Evolutionary conservation across 2,329 filamentous ascomycete genomes (phyloP).

Genomic region (Sphaerulina vaccinii): DNA sequence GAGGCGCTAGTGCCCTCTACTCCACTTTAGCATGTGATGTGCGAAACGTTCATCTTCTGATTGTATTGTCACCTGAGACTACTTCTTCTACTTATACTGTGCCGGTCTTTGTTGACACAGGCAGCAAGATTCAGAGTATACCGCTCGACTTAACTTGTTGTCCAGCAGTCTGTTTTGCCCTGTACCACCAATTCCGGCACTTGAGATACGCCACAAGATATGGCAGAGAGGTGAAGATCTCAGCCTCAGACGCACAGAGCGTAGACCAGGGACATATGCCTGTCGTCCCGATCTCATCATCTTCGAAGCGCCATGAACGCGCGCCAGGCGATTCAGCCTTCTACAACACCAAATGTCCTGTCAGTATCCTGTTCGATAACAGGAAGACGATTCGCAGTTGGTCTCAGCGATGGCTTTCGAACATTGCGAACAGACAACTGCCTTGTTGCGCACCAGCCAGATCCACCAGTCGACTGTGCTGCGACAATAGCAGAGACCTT

Average conservation of each 20-base stretch:
- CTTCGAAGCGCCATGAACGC: constrained; percentile 69
- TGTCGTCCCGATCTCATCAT: neutral
- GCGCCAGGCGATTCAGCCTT: constrained; percentile 76
- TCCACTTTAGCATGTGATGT: constrained; percentile 8
- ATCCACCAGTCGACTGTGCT: constrained; percentile 24
- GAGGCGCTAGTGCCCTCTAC: neutral
- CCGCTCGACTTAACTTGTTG: neutral
- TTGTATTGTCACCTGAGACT: neutral
- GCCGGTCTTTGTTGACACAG: neutral
- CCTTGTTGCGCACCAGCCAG: constrained; percentile 33
- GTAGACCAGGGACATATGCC: no score
- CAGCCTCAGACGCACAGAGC: neutral
- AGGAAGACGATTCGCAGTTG: constrained; percentile 80
- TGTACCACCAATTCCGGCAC: no score
- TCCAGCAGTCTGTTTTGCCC: no score
- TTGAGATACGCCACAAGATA: neutral
- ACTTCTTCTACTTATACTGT: neutral
- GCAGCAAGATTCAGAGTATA: neutral
- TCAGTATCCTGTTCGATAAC: constrained; percentile 85
- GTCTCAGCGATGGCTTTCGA: constrained; percentile 80
- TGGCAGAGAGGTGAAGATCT: neutral
- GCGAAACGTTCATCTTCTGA: neutral
- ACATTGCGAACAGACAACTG: constrained; percentile 39
- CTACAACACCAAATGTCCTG: constrained; percentile 70
- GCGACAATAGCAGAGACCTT: constrained; percentile 34